Base-by-base conservation (phyloP, 352 stramenopile genomes). In the Globisporangium rhizosaccharum region DNA sequence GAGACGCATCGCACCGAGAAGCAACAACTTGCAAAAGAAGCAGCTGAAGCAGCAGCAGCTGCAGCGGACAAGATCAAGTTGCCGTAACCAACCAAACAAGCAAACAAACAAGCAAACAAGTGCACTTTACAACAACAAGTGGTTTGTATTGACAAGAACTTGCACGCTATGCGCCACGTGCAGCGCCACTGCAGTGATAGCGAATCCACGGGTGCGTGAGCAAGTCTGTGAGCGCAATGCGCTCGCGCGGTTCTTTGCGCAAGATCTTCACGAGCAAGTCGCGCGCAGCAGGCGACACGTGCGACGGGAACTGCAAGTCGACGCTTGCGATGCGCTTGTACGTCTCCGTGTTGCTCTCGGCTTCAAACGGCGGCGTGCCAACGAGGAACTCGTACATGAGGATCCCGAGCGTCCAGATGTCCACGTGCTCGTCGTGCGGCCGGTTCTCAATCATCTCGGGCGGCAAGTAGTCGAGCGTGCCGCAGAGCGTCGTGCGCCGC, bases 401-500 rank as follows among this genome's bases (percentile, higher is more conserved):
- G 41, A 99, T 96, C 18, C 98, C 97, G 23, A 99, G 76, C 50
- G 85, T 97, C 97, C 98, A 99, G 46, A 99, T 96, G 66, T 99
- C 98, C 53, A 94, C 85, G 42, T 83, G 92, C 63, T 98, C 85
- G 68, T 99, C 94, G 70, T 99, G 96, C 23, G 97, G 93, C 53
- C 94, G 92, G 71, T 97, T 97, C 73, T 99, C 96, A 36, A 99
- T 96, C 97, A 99, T 99, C 76, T 99, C 97, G 41, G 98, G 98
- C 44, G 97, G 94, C 17, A 99, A 73, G 72, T 99, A 99, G 71
- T 99, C 97, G 1, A 99, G 73, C 7, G 97, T 99, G 9, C 97
- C 97, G 72, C 98, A 99, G 17, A 99, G 76, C n/a, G 97, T 99
- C 46, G 93, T 98, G 20, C 97, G 80, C 48, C 97, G 72, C 12